A percentile compares a stretch with the other conserved stretches of the same genome.
Conservation (phyloP, 2,329 filamentous ascomycete genomes). For the Sordariomycetes sp. region DNA sequence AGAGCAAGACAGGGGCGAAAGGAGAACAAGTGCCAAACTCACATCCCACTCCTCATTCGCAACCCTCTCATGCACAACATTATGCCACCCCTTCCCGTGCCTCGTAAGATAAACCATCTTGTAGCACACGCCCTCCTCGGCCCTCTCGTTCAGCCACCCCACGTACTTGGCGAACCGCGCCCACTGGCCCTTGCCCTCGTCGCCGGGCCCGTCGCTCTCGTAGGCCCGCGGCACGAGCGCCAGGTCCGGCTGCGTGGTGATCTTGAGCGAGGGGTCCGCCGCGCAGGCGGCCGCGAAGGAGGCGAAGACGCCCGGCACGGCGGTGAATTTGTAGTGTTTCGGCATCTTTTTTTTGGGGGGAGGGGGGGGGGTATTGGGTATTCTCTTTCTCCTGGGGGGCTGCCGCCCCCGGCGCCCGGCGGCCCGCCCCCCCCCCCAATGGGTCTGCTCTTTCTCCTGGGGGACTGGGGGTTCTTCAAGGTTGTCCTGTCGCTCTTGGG, state of each 20-base stretch:
- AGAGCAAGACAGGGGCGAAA: neutral
- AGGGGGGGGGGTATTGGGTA: too few relatives aligned
- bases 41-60: conserved; percentile 46
- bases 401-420: too few relatives aligned
- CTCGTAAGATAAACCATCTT: conserved; percentile 43
- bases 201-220: conserved; percentile 22
- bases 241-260: conserved; percentile 35
- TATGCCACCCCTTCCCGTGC: conserved; percentile 43
- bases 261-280: conserved; percentile 16
- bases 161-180: conserved; percentile 36
- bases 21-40: conserved; percentile 7
- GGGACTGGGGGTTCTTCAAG: too few relatives aligned
- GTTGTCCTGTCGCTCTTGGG: too few relatives aligned
- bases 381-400: neutral
- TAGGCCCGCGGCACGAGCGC: conserved; percentile 41
- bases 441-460: too few relatives aligned
- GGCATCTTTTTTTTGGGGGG: too few relatives aligned
- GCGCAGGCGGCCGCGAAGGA: conserved; percentile 24
- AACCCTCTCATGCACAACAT: conserved; percentile 41
- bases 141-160: conserved; percentile 29
- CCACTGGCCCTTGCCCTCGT: conserved; percentile 29
- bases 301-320: conserved; percentile 35
- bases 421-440: too few relatives aligned
- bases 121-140: conserved; percentile 33
- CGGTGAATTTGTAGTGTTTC: conserved; percentile 14